A percentile compares a stretch with the other conserved stretches of the same genome.
These are phyloP conservation scores for Agaricus blazei DNA, from an alignment of 768 basidiomycete species.

Conservation along the genomic window DNA sequence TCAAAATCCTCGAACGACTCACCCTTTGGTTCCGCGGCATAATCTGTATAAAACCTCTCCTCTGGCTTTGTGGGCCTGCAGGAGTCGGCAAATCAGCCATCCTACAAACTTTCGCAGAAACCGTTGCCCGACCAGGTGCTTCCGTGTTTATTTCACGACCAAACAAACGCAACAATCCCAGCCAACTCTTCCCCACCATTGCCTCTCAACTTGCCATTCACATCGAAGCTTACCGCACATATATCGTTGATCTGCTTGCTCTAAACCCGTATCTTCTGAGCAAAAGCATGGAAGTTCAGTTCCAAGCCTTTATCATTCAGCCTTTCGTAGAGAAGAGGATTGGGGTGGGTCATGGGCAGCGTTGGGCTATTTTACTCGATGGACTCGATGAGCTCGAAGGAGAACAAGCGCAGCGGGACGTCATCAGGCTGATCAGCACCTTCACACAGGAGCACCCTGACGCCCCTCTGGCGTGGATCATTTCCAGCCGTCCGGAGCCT, in stretches of 20 bases:
- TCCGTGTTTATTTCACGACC: not conserved
- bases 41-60: not conserved
- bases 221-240: not conserved
- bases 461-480: not conserved
- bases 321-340: not conserved
- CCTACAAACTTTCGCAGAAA: not conserved
- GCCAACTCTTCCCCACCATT: not conserved
- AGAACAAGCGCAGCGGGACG: not conserved
- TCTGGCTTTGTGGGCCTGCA: not conserved
- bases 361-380: not conserved
- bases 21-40: not conserved
- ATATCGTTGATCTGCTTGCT: not conserved
- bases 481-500: not conserved
- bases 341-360: too few species aligned
- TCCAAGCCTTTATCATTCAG: not conserved
- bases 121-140: not conserved
- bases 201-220: not conserved
- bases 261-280: not conserved
- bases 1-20: not conserved
- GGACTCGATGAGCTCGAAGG: not conserved
- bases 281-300: not conserved
- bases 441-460: not conserved
- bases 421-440: not conserved
- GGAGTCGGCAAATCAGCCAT: not conserved
- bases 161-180: not conserved